Evolutionary conservation across 495 filamentous ascomycete genomes (phyloP).

Genomic region (Xylaria bambusicola): DNA sequence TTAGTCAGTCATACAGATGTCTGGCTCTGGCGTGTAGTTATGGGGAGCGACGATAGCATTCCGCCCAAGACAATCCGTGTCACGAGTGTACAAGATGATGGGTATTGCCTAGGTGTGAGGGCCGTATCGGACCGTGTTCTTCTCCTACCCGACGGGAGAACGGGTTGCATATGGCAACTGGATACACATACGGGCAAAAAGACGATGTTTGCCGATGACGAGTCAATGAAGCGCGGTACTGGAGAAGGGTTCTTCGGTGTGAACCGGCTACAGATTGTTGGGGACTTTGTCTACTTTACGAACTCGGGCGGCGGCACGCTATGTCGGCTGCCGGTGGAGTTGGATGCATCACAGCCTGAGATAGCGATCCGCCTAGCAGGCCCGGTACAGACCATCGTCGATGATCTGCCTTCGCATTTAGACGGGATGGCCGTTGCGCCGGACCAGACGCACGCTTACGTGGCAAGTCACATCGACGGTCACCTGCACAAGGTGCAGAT

Average conservation of each 20-base stretch:
- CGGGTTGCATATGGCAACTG: slow-evolving; percentile 29
- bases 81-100: slow-evolving; percentile 18
- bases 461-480: slow-evolving; percentile 33
- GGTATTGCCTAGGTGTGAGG: slow-evolving; percentile 25
- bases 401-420: slow-evolving; percentile 26
- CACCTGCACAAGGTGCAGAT: slow-evolving; percentile 27
- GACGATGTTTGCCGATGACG: slow-evolving; percentile 21
- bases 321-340: slow-evolving; percentile 31
- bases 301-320: slow-evolving; percentile 32
- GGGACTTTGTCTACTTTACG: slow-evolving; percentile 30
- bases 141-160: slow-evolving; percentile 27
- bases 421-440: slow-evolving; percentile 29
- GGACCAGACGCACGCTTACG: slow-evolving; percentile 29
- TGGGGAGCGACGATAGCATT: slow-evolving; percentile 24
- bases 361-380: slow-evolving; percentile 27
- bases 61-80: slow-evolving; percentile 26
- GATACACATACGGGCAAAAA: slow-evolving; percentile 27
- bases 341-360: slow-evolving; percentile 17
- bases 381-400: slow-evolving; percentile 23
- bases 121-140: slow-evolving; percentile 26
- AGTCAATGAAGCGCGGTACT: slow-evolving; percentile 24
- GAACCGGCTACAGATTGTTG: slow-evolving; percentile 28
- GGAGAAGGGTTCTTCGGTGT: slow-evolving; percentile 30
- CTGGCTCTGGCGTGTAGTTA: slow-evolving; percentile 32
- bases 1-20: slow-evolving; percentile 21